Evolutionary conservation across 352 stramenopile genomes (phyloP), one percentile per base, ranked within the genome.

Genomic region (Phytopythium mirpurense): DNA sequence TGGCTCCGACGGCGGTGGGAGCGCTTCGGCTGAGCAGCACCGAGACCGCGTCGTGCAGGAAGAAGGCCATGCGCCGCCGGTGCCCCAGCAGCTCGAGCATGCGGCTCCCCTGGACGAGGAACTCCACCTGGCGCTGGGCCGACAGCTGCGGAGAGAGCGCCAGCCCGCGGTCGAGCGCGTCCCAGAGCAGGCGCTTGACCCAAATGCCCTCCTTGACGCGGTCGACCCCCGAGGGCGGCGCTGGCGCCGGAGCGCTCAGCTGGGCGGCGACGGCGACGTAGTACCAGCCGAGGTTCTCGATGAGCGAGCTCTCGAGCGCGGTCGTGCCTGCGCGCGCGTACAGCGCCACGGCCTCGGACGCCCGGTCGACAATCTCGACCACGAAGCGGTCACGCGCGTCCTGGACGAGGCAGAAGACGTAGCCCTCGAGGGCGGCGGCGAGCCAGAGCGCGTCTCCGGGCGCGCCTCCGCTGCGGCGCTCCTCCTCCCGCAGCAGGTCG

Each of bases 331-430:
- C 78, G 27, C 74, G 78, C 1, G 77, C 70, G 57, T 95, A 95
- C 48, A 89, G 60, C 9, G 61, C 53, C 15, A 88, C 55, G 0
- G 84, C 82, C 35, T 95, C 84, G 0, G 82, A 91, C 0, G 77
- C 67, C 55, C 90, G 89, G 31, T 95, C 84, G 35, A 92, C 67
- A 19, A 95, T 63, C 57, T 92, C 83, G 23, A 88, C 63, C 15
- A 71, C 62, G 21, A 93, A 84, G 40, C 85, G 85, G 59, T 78
- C 62, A 32, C 67, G 59, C 4, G 53, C 57, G 34, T 86, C 66
- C 19, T 67, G 60, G 26, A 72, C 85, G 16, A 90, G 57, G 42
- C 74, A 88, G 61, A 68, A 88, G 4, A 74, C 63, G 42, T 83
- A 87, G 8, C 75, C 81, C 67, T 95, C 83, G n/a, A 95, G 52